Evolutionary conservation across 2,329 filamentous ascomycete species (phyloP), one percentile per base, ranked within the genome.

Genomic region (Aspergillus sp.): DNA sequence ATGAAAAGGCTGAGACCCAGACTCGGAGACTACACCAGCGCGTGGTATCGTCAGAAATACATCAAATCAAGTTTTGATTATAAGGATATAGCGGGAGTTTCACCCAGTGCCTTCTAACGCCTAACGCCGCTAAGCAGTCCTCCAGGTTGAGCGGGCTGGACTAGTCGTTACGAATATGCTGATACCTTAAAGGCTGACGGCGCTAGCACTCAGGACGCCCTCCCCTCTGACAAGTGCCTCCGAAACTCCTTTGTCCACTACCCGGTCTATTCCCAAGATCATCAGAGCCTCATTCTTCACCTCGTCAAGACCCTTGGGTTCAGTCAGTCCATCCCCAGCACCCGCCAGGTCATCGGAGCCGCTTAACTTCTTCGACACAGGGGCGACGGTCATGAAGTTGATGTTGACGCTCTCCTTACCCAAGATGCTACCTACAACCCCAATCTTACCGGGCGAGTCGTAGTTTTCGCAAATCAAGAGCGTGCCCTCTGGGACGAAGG

Each of bases 391-490:
- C 84, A 89, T 91, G 52, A 80, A 86, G 28, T 72, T 73, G 54
- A 89, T 85, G 49, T 91, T 91, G 32, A 91, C 76, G 0, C 75
- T 76, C 24, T 80, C 72, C 24, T 68, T 69, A 0, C 83, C 84
- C 15, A 89, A 61, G 32, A 78, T 69, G 36, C 70, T 78, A 1
- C 84, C 84, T 2, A 91, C 83, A 24, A 77, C 75, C 2, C 84
- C 84, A 53, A 91, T 89, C 66, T 86, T 88, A 8, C 84, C 84
- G 0, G 82, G 82, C 42, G 78, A 72, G 51, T 91, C 83, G 48
- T 83, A 86, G 61, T 89, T 89, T 50, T 85, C 74, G 47, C 85
- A 73, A 37, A 89, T 80, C n/a, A 88, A 66, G 37, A 89, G 56
- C 0, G 75, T 84, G 0, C 83, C 83, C 37, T 81, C 72, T 0